phyloP scores from a whole-genome alignment of 2,329 filamentous ascomycete species.

The Drechslera avenae region DNA sequence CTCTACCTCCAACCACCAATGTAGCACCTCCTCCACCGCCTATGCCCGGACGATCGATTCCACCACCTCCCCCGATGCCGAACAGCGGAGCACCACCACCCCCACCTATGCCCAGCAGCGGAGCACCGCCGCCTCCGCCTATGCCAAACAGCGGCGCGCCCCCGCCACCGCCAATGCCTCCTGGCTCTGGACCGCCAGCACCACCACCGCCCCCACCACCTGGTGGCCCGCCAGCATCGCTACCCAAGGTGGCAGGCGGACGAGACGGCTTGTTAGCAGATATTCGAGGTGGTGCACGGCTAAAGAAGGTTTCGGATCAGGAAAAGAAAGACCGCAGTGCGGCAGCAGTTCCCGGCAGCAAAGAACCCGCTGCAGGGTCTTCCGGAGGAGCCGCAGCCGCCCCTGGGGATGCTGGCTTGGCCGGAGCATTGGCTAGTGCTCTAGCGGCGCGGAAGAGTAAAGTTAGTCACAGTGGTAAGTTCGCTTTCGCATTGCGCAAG shows the following conservation, averaged over 20 bases:
- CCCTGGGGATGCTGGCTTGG: conserved; percentile 47
- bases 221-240: conserved; percentile 28
- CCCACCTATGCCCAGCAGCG: conserved; percentile 34
- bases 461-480: conserved; percentile 88
- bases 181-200: conserved; percentile 33
- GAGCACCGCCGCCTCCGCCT: conserved; percentile 54
- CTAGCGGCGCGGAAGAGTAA: conserved; percentile 88
- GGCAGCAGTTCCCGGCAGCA: conserved; percentile 63
- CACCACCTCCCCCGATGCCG: conserved; percentile 46
- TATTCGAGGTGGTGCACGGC: conserved; percentile 67
- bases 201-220: conserved; percentile 42
- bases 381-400: conserved; percentile 52
- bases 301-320: conserved; percentile 75
- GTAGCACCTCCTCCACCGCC: conserved; percentile 42
- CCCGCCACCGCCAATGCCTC: conserved; percentile 48
- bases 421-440: conserved; percentile 73
- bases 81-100: conserved; percentile 41
- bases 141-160: no score
- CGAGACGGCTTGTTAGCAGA: conserved; percentile 70
- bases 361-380: conserved; percentile 51
- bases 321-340: conserved; percentile 75
- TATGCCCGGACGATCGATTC: conserved; percentile 18
- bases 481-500: not conserved
- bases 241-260: conserved; percentile 50
- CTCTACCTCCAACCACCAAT: conserved; percentile 25